Base-by-base conservation (phyloP, 805 yeast genomes). In the Metschnikowia matae region DNA sequence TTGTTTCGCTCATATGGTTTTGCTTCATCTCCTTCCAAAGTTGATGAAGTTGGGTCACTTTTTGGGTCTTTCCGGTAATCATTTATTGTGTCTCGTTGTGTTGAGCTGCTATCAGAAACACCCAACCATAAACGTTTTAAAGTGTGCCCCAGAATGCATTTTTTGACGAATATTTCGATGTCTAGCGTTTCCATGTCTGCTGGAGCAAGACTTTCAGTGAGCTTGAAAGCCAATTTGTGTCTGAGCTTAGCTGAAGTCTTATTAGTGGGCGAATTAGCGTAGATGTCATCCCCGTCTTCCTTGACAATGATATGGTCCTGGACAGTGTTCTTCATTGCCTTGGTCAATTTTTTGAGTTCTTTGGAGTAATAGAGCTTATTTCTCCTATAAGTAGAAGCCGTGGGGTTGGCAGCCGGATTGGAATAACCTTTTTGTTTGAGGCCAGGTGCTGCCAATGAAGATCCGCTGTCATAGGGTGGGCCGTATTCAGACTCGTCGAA, bases 251-350 rank as follows among this genome's bases (percentile, higher is more conserved):
- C 62, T 15, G 63, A 55, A 10, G 68, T 46, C 49, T 48, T 58
- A 36, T 47, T 51, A 15, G 45, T 32, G 15, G 53, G 31, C 6
- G 53, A 33, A 7, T 54, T 53, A 3, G 54, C 38, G 21, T 50
- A 56, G 3, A 52, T 37, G 20, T 51, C 61, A 21, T 57, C 61
- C 15, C 46, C 51, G 20, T 54, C 60, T 18, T 56, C 60, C 23
- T 56, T 51, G 17, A 54, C 56, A 45, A 53, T 65, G 31, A 70
- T 71, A 51, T 67, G 68, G 61, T 88, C 94, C 58, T 84, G 87
- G 21, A 87, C 87, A 0, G 90, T 84, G 17, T 81, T 77, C 59
- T 85, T 87, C 34, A 88, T 87, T 32, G 80, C 89, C 54, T 80
- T 82, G 41, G 84, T 83, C 44, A 84, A 64, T 48, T 81, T 81